Base-by-base conservation (phyloP, 2,329 filamentous ascomycete species). In the Colletotrichum lupini region DNA sequence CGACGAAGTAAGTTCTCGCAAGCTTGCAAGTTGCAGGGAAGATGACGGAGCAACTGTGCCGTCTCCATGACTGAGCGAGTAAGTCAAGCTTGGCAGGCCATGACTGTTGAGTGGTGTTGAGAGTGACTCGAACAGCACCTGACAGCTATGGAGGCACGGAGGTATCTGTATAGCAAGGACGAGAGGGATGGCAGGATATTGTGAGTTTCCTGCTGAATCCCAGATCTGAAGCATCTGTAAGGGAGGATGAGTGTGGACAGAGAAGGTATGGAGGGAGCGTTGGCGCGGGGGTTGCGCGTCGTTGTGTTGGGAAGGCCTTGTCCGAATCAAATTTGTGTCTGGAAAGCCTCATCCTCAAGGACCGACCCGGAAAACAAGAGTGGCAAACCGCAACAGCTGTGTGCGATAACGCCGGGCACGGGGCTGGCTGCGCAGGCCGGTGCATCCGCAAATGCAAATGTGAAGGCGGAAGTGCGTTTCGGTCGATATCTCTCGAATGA, bases 301-400 rank as follows among this genome's bases (percentile, higher is more conserved):
- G 42, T 46, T 28, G 53, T 64, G 4, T 68, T 65, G 65, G 59
- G 42, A 72, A 22, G 26, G 58, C 24, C 12, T 35, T 16, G 69
- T 28, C 66, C 66, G 66, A 42, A 53, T 46, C 58, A 55, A 55
- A 55, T 53, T 49, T 37, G 52, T n/a, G 24, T 55, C 53, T 53
- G 53, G 53, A 46, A 49, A 42, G 46, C 42, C 30, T 69, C 59
- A 64, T 12, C n/a, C 37, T 35, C 55, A 60, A 59, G 42, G 59
- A 59, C 66, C 30, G 65, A 26, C 70, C 66, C 24, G 32, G 58
- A 56, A 14, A 42, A 56, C 19, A 19, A 32, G n/a, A 12, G 28
- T 22, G n/a, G 42, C 60, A 42, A 42, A 19, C 49, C 9, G 14
- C 30, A 28, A 52, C 28, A 28, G 26, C 60, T 52, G 26, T 32